Conservation (phyloP, 441 rosid genomes). For the Adansonia madagascariensis region DNA sequence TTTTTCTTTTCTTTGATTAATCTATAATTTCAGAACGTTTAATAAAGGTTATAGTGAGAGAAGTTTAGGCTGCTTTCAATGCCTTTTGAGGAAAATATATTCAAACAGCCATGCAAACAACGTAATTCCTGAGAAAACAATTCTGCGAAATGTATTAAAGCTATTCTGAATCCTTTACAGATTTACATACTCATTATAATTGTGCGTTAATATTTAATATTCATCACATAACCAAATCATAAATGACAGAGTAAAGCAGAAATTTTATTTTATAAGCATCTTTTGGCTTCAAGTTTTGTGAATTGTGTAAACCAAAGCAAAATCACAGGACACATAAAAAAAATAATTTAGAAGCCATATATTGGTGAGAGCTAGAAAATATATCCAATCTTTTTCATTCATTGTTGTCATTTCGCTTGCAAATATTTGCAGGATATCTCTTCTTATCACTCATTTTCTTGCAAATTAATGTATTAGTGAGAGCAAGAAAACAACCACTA, state of each 20-base stretch:
- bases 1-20: not conserved
- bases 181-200: not conserved
- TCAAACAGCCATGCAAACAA: slow-evolving; percentile 3
- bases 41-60: slow-evolving; percentile 12
- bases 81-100: not conserved
- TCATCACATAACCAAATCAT: not conserved
- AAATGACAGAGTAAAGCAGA: not conserved
- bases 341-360: not conserved
- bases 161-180: not conserved
- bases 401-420: not conserved
- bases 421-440: not conserved
- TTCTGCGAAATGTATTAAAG: not conserved
- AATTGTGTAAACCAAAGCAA: not conserved
- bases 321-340: not conserved
- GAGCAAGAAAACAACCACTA: not conserved
- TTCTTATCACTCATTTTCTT: not conserved
- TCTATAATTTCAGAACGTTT: not conserved
- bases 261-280: not conserved
- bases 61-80: not conserved
- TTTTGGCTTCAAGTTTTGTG: not conserved
- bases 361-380: not conserved
- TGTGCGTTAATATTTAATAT: not conserved
- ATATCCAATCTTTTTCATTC: not conserved
- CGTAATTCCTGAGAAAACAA: not conserved
- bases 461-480: not conserved